Base-by-base conservation (phyloP, 139 green algal genomes). In the Auxenochlorella protothecoides region DNA sequence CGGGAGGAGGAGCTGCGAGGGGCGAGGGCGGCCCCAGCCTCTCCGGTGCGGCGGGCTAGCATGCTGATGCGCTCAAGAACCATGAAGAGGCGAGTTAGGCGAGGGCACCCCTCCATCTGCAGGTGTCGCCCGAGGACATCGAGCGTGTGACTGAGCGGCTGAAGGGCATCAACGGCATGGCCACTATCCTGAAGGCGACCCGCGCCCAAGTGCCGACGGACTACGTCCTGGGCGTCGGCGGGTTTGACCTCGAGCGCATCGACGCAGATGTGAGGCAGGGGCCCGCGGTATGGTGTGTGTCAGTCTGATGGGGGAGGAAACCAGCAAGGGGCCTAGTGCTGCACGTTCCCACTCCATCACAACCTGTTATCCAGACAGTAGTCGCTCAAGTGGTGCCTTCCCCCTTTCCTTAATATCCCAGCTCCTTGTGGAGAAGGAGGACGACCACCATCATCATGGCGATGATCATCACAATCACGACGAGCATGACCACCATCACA, bases 191-290 rank as follows among this genome's bases (percentile, higher is more conserved):
- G 72, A 65, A 69, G 74, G 68, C 74, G 76, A 5, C 72, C 85
- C 74, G 73, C 12, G 77, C 81, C 12, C n/a, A 88, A n/a, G 88
- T 98, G 15, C 64, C 80, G 0, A 63, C 96, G 27, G 91, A 96
- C 64, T 96, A 92, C 66, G 87, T 98, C 53, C 68, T 99, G n/a
- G 93, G 90, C 11, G 74, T 98, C 56, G 90, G 91, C 6, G 94
- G 94, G 9, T 98, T 96, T 79, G 91, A 98, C 73, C 81, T 97
- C n/a, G 79, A 92, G 6, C 84, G 84, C 6, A 84, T 97, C 53
- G 89, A 94, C 67, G 85, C 90, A 63, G 77, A 91, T 68, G 81
- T 97, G 69, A 66, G 69, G 6, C 14, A 59, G 59, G 7, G 7
- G 55, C 4, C 44, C 6, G 6, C 27, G 65, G 10, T 63, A 10